Evolutionary conservation across 192 early-diverging fungal species (phyloP), one percentile per base, ranked within the genome.

Genomic region (Phycomyces nitens): DNA sequence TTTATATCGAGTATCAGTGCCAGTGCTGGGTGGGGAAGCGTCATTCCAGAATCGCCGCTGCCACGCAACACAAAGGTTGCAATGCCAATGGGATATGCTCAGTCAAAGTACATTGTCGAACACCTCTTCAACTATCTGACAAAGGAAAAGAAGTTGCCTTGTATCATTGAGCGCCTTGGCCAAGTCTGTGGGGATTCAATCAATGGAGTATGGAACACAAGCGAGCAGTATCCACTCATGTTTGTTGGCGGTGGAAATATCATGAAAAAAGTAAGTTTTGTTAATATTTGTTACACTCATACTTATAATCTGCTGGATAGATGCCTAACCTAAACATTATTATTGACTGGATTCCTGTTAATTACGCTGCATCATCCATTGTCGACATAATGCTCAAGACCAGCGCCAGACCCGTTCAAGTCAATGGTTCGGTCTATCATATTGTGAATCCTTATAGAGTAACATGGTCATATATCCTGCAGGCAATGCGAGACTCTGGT

Each of bases 21-120:
- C n/a, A 69, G 66, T 34, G 27, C 58, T 34, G n/a, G 41, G 2
- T 20, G 38, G 42, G 29, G 43, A 21, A 16, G 15, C 11, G 18
- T 10, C 3, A 53, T 74, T 5, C 27, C 38, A 11, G 72, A 74
- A 50, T 23, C 5, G 12, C 22, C 38, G 2, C n/a, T 62, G 5
- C 67, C 67, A 12, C 24, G 55, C 2, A 55, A 74, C 41, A 56
- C 66, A 29, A 34, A 20, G 5, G 38, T 58, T 9, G 53, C 62
- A 0, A 34, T 59, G 7, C 66, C 72, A 23, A 65, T 69, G 40
- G 72, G 72, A 2, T 75, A 75, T 23, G 60, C 59, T 4, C 68
- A 71, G 52, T 67, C 64, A 7, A 75, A 75, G 22, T 75, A 58
- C 53, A 53, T 74, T 39, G 60, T 53, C 5, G 67, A 74, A 29